Evolutionary conservation across 2,329 filamentous ascomycete genomes (phyloP), one percentile per base, ranked within the genome.

Genomic region (Trichoderma simmonsii): DNA sequence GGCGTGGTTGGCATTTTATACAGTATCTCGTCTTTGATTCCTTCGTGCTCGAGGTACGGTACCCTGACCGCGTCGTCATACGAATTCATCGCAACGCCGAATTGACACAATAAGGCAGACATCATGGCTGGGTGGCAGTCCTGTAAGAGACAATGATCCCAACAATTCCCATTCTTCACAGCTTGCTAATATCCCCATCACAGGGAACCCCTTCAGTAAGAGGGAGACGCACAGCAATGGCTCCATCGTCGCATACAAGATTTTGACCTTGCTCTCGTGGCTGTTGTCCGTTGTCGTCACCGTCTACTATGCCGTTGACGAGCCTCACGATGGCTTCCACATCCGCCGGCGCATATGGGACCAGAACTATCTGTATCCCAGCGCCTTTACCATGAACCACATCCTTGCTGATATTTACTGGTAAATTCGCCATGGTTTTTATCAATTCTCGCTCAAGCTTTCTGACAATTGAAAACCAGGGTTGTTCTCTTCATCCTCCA

Each of bases 171-270:
- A 21, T 30, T 3, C 14, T n/a, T 32, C 14, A 5, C 59, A 63
- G 24, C 32, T 71, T 12, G 30, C 68, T 71, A 48, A 64, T 9
- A 8, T 24, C 32, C 48, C 30, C 34, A n/a, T 28, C 39, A 34
- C 74, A 93, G 91, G 89, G 79, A 96, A 96, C 80, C 93, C 93
- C 32, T 96, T 96, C 83, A 85, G 87, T 73, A 90, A 87, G 81
- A 89, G 89, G 77, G 91, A 94, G 73, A 85, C 88, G 21, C 90
- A 93, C 79, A 86, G 86, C 73, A 81, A 83, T 34, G 84, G 85
- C 73, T 85, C 89, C 65, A 84, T 97, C 76, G 84, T 89, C 75
- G 85, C 89, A 43, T 96, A 96, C 87, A 94, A 93, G 81, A 82
- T 94, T 79, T 83, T 94, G 73, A 93, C 93, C 4, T 86, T 91